Conservation (phyloP, 495 filamentous ascomycete genomes). For the Pyrenula aspistea region DNA sequence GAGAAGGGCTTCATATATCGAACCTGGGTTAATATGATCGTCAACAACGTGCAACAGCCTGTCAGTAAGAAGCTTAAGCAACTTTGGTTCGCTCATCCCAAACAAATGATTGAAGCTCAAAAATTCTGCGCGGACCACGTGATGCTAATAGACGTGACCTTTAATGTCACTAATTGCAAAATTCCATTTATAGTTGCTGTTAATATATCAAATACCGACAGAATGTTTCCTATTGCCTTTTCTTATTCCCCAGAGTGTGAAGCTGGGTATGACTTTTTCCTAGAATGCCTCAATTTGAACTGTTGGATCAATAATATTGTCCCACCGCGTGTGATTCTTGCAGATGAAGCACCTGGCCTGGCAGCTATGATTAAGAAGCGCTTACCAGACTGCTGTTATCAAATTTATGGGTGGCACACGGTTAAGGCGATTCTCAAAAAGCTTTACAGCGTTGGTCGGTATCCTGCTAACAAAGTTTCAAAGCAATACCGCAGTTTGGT, state of each 20-base stretch:
- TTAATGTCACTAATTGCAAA: neutral
- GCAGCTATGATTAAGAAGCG: neutral
- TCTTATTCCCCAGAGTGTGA: neutral
- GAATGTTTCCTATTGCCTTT: conserved; percentile 1
- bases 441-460: neutral
- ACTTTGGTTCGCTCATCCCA: conserved; percentile 2
- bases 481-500: no score
- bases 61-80: neutral
- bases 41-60: neutral
- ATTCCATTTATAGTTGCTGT: neutral
- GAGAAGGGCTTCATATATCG: neutral
- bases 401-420: neutral
- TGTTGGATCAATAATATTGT: neutral
- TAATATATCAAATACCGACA: neutral
- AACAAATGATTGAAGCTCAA: neutral
- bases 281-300: neutral
- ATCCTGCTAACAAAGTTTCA: no score
- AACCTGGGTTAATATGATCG: neutral
- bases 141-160: neutral
- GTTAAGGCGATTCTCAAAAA: neutral
- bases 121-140: neutral
- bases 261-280: neutral
- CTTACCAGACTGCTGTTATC: neutral
- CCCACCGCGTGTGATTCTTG: neutral
- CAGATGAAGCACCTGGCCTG: neutral